Evolutionary conservation across 2,329 filamentous ascomycete genomes (phyloP).

Genomic region (Ceratocystis colombiana): DNA sequence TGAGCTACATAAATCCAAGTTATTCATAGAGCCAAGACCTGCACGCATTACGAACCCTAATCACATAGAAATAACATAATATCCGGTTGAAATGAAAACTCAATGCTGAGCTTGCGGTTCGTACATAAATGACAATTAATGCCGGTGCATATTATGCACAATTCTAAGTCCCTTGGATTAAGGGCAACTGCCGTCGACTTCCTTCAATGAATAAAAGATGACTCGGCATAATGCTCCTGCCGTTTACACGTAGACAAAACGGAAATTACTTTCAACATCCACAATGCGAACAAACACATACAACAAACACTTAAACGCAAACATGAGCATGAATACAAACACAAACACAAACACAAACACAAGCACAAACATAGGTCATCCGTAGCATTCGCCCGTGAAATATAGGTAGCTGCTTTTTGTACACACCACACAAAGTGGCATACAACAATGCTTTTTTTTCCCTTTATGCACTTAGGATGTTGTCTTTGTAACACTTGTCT

Average conservation of each 20-base stretch:
- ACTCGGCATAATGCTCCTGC: slow-evolving; percentile 10
- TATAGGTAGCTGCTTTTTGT: too few relatives aligned
- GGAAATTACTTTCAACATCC: not conserved
- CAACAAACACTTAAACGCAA: not conserved
- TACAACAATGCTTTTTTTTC: too few relatives aligned
- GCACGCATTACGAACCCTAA: not conserved
- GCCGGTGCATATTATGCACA: not conserved
- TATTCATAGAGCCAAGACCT: not conserved
- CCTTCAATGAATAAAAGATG: not conserved
- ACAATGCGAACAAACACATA: not conserved
- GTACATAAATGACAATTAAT: not conserved
- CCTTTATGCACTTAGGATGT: too few relatives aligned
- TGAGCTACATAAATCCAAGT: not conserved
- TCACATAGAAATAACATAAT: not conserved
- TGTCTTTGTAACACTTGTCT: too few relatives aligned
- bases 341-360: too few relatives aligned
- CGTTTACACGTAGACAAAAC: slow-evolving; percentile 2
- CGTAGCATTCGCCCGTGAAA: too few relatives aligned
- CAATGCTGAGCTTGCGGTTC: not conserved
- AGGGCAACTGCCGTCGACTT: not conserved
- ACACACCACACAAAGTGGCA: too few relatives aligned
- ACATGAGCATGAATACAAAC: not conserved
- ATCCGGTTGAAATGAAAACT: not conserved
- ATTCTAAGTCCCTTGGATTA: not conserved
- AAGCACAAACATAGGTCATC: too few relatives aligned